Percentiles rank a stretch among this genome's conserved stretches.
Conservation (phyloP, 495 filamentous ascomycete species). For the Penicillium psychrofluorescens region DNA sequence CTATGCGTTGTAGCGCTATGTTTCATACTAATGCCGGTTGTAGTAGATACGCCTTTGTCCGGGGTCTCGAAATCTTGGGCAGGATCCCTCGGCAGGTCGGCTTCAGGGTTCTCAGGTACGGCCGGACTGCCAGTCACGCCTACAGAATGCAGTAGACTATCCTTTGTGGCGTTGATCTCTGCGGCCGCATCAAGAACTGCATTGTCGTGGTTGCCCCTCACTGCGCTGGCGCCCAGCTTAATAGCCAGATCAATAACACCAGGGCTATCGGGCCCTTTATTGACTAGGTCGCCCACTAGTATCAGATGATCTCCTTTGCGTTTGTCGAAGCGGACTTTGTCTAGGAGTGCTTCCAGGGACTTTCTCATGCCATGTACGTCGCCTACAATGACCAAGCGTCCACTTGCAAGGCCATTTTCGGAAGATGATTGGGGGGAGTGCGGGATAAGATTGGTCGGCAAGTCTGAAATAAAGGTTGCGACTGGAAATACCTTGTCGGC, state of each 20-base stretch:
- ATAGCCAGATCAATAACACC: constrained; percentile 73
- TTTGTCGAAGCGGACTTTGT: constrained; percentile 56
- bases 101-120: constrained; percentile 26
- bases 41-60: background rate
- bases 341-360: constrained; percentile 57
- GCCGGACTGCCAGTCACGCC: constrained; percentile 9
- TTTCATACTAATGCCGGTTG: background rate
- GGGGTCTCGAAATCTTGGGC: background rate
- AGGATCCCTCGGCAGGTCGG: constrained; percentile 19
- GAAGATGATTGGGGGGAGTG: constrained; percentile 1
- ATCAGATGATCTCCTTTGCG: constrained; percentile 65
- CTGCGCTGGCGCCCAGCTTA: constrained; percentile 60
- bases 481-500: constrained; percentile 12
- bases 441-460: constrained; percentile 5
- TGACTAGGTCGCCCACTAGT: constrained; percentile 76
- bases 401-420: constrained; percentile 1
- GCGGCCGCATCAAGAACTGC: constrained; percentile 53
- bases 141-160: constrained; percentile 6
- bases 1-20: constrained; percentile 5
- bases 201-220: constrained; percentile 94
- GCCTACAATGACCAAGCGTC: constrained; percentile 66
- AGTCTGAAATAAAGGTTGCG: constrained; percentile 13
- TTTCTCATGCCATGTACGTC: constrained; percentile 83
- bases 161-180: constrained; percentile 22
- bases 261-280: constrained; percentile 77